Base-by-base conservation (phyloP, 2,329 filamentous ascomycete species). In the Sarocladiaceae sp. region DNA sequence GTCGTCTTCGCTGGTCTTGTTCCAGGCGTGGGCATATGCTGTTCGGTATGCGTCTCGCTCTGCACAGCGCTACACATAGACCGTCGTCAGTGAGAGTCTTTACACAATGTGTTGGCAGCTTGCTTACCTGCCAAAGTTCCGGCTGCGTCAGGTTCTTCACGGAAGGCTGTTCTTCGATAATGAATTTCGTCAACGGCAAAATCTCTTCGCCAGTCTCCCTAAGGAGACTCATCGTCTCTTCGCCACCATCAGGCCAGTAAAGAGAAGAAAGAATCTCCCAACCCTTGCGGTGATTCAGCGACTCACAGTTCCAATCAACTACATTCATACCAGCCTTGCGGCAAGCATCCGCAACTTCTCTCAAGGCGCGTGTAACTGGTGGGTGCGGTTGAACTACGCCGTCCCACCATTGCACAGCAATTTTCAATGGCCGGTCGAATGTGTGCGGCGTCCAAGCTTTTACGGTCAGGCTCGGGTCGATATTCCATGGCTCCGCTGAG, bases 381-480 rank as follows among this genome's bases (percentile, higher is more conserved):
- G 82, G 82, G 54, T 84, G 82, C 1, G 80, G 80, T 56, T 71
- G 74, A 0, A 85, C 79, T 10, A 85, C 71, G 0, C 76, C 79
- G 54, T 86, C 82, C 63, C 80, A 73, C 71, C 77, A 76, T 42
- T 84, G 66, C 1, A 84, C 72, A 0, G 76, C 85, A n/a, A 88
- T 71, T 58, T 78, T 83, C 5, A 86, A 65, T 55, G 77, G 82
- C 53, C 58, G 58, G 8, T 52, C 57, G 18, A 67, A 66, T 1
- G 51, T 63, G 50, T 64, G 63, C 55, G 51, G 68, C 29, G 52
- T 73, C 67, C 49, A 77, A 58, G 58, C 55, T 22, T 61, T 67
- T 23, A 55, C 61, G 2, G 59, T 63, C 0, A 71, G 54, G 1
- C 64, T 59, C 2, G 68, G 67, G 10, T 71, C 68, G 0, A 59